Evolutionary conservation across 306 rosid genomes (phyloP), one percentile per base, ranked within the genome.

Genomic region (Castanospermum australe): DNA sequence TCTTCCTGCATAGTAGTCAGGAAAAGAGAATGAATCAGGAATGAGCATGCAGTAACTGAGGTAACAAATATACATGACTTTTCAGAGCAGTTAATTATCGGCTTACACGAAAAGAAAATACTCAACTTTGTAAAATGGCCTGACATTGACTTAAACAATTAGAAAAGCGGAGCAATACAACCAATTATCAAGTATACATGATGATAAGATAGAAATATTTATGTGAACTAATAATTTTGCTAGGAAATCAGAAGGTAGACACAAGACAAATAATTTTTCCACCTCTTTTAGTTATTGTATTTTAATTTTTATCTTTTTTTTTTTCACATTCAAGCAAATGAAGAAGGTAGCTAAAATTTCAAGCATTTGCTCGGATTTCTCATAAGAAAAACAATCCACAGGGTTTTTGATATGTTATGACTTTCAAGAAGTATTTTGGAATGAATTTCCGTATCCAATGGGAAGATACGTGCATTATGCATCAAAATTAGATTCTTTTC

Each of bases 1-100:
- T 91, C 97, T 67, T 89, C 91, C 97, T 91, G 92, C 44, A 73
- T 17, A 69, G 12, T 5, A 70, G 79, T 65, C 36, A 57, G 20
- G 38, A 45, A 36, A n/a, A 36, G 38, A 13, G n/a, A 71, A 54
- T 64, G 20, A 73, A 75, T 39, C 15, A 44, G 67, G 56, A 52
- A 30, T 30, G 75, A 75, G 60, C 64, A 80, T 28, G 9, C 6
- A 41, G 62, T 21, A 30, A 63, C 9, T 11, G 41, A 13, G 15
- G 63, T 4, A 45, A 33, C 45, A 8, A 24, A 15, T 47, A 66
- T 4, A 50, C 70, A 45, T 45, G 63, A 67, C 64, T 18, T 81
- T 47, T 44, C 8, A 60, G 55, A 20, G 64, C 9, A 25, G 14
- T 48, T 35, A 33, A 30, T 15, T 36, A 4, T 30, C 28, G 65